phyloP scores from a whole-genome alignment of 257 asterid genomes.

The Nicotiana paniculata region DNA sequence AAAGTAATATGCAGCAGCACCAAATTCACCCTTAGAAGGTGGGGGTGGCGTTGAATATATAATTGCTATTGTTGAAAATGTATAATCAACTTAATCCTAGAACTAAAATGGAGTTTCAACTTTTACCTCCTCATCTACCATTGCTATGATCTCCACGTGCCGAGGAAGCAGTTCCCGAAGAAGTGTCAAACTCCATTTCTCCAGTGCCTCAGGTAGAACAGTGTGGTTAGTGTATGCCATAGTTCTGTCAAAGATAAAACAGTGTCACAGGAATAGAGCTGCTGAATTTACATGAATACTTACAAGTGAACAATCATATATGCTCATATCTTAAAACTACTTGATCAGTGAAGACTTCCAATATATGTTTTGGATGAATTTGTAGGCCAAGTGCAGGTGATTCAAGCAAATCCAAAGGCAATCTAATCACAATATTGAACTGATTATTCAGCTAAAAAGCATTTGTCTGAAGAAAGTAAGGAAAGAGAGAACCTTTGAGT shows the following conservation, averaged over 20 bases:
- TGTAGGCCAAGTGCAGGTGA: neutral
- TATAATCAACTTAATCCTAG: constrained; percentile 12
- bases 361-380: too few relatives aligned
- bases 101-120: constrained; percentile 11
- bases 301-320: neutral
- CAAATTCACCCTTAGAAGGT: neutral
- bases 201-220: constrained; percentile 85
- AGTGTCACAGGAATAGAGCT: neutral
- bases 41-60: neutral
- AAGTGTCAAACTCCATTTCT: constrained; percentile 79
- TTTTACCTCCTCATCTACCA: constrained; percentile 72
- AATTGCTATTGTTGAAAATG: constrained; percentile 16
- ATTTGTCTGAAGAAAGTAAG: neutral
- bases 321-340: neutral
- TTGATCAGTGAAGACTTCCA: neutral
- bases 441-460: neutral
- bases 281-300: neutral
- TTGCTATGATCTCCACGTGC: constrained; percentile 74
- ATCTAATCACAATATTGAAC: neutral
- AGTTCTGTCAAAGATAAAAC: constrained; percentile 42
- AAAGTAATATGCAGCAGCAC: neutral
- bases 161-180: constrained; percentile 77
- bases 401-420: neutral
- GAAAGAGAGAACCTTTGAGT: constrained; percentile 49
- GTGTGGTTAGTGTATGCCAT: constrained; percentile 90